phyloP scores from a whole-genome alignment of 2,329 filamentous ascomycete species.

The Diaporthe velutina region DNA sequence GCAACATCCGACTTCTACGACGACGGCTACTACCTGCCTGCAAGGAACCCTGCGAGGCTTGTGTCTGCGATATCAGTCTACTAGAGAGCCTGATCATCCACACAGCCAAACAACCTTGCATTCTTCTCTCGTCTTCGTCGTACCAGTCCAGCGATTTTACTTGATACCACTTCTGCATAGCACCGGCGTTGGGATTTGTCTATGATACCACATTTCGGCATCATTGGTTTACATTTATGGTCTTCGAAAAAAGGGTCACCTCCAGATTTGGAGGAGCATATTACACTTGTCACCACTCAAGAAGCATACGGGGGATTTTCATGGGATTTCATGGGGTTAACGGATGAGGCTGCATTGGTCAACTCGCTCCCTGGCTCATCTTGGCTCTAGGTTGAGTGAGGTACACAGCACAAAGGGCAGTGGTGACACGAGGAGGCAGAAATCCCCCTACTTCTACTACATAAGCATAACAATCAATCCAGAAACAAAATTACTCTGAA shows the following conservation, averaged over 20 bases:
- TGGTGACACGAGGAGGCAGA: constrained; percentile 15
- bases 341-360: not conserved
- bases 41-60: constrained; percentile 62
- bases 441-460: constrained; percentile 6
- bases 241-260: not conserved
- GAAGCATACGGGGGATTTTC: not conserved
- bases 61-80: constrained; percentile 70
- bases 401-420: not conserved
- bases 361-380: constrained; percentile 33
- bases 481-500: constrained; percentile 20
- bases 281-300: constrained; percentile 29
- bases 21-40: constrained; percentile 66
- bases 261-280: not conserved
- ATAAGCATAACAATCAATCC: constrained; percentile 15
- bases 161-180: constrained; percentile 38
- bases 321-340: constrained; percentile 2
- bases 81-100: constrained; percentile 51
- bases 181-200: constrained; percentile 32
- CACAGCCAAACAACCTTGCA: constrained; percentile 51
- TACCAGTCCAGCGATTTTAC: constrained; percentile 32
- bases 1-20: constrained; percentile 59
- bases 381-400: constrained; percentile 31
- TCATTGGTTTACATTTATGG: constrained; percentile 16
- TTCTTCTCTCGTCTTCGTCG: constrained; percentile 41
- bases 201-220: constrained; percentile 34